Evolutionary conservation across 2,329 filamentous ascomycete genomes (phyloP).

Genomic region (Arthrobotrys sinensis): DNA sequence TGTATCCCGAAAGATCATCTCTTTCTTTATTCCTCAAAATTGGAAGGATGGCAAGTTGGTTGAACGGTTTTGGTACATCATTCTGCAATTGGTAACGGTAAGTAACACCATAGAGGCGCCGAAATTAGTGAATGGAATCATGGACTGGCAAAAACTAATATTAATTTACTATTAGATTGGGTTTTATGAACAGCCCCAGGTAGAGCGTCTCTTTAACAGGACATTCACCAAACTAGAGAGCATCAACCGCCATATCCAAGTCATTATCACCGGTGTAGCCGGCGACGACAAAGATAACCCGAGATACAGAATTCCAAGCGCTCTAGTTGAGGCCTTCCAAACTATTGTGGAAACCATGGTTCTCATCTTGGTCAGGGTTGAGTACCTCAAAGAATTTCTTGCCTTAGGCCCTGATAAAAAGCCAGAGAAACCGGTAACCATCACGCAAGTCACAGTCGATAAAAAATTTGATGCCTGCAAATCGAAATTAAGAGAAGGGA

Average conservation of each 20-base stretch:
- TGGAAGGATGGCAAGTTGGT: conserved; percentile 35
- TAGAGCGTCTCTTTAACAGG: background rate
- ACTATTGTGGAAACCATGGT: conserved; percentile 11
- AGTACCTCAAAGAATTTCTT: background rate
- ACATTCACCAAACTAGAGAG: conserved; percentile 1
- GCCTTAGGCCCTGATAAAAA: background rate
- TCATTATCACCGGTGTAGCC: conserved; percentile 34
- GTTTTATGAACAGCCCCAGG: background rate
- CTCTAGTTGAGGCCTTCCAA: conserved; percentile 36
- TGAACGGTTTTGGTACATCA: conserved; percentile 34
- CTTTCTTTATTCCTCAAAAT: conserved; percentile 39
- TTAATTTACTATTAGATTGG: background rate
- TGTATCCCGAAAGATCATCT: conserved; percentile 28
- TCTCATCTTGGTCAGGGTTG: background rate
- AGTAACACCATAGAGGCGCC: background rate
- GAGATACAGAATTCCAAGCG: conserved; percentile 34
- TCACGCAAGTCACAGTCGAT: background rate
- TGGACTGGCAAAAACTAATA: background rate
- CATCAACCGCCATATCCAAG: conserved; percentile 16
- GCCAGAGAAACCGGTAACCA: background rate
- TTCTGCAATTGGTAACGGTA: conserved; percentile 22
- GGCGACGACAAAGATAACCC: conserved; percentile 42
- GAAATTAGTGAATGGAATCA: background rate
- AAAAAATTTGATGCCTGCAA: conserved; percentile 26
- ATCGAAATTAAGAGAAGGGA: conserved; percentile 35